Conservation (phyloP, 2,329 filamentous ascomycete genomes). For the Xylariaceae sp. region DNA sequence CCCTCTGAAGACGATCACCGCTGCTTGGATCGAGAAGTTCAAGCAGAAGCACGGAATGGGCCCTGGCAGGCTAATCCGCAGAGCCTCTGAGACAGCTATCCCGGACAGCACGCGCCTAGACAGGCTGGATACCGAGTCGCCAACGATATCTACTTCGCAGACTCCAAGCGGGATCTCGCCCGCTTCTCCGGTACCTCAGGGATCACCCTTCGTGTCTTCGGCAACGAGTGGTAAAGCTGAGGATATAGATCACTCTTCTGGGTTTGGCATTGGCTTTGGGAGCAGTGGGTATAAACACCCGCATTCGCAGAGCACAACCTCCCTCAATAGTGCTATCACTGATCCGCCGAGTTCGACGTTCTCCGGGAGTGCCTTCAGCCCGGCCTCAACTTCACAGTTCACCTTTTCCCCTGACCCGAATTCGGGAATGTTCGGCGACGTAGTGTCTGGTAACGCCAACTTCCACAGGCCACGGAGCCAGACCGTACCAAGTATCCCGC, state of each 20-base stretch:
- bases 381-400: conserved; percentile 76
- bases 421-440: conserved; percentile 67
- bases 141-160: conserved; percentile 62
- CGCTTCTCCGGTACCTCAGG: conserved; percentile 69
- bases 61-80: conserved; percentile 57
- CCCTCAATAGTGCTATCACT: conserved; percentile 71
- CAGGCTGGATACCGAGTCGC: conserved; percentile 59
- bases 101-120: conserved; percentile 68
- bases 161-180: conserved; percentile 75
- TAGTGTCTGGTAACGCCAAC: conserved; percentile 52
- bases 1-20: conserved; percentile 73
- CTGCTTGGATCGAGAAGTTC: conserved; percentile 91
- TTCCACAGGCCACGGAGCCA: conserved; percentile 84
- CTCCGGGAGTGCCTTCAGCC: conserved; percentile 74
- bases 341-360: conserved; percentile 71
- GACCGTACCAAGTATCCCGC: conserved; percentile 78
- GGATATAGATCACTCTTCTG: conserved; percentile 66
- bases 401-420: conserved; percentile 77
- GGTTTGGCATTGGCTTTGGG: conserved; percentile 65
- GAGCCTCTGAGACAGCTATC: conserved; percentile 74
- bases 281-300: conserved; percentile 61
- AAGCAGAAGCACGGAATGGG: conserved; percentile 80
- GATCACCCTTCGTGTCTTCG: conserved; percentile 73
- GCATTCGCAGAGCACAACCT: conserved; percentile 71
- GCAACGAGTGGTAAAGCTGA: conserved; percentile 71